phyloP scores from a whole-genome alignment of 768 basidiomycete species.

The Psilocybe tampanensis region DNA sequence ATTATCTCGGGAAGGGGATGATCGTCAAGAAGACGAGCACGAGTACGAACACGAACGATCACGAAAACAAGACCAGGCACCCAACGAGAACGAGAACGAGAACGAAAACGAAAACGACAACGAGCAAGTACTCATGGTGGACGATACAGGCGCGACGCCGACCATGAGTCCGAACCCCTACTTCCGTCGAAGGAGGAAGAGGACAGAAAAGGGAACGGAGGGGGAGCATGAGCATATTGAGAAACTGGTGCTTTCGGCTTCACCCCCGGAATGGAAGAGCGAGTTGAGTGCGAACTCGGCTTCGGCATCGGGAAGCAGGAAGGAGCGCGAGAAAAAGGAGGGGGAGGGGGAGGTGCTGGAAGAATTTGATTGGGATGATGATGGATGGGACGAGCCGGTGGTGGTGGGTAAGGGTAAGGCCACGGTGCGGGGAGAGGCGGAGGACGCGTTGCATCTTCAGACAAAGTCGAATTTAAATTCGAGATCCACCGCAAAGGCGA shows the following conservation, averaged over 20 bases:
- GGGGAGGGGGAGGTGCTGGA: not conserved
- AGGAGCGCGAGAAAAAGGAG: not conserved
- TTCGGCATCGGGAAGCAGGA: too few species aligned
- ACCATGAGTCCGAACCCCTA: conserved; percentile 52
- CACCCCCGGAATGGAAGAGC: not conserved
- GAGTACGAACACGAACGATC: too few species aligned
- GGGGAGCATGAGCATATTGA: conserved; percentile 1
- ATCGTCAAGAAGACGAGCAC: too few species aligned
- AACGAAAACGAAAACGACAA: conserved; percentile 16
- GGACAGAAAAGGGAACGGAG: too few species aligned
- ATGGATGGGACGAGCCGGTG: conserved; percentile 19
- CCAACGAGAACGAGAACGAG: too few species aligned
- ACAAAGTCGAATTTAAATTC: too few species aligned
- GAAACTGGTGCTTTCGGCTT: not conserved
- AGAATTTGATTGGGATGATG: conserved; percentile 23
- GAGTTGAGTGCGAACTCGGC: not conserved
- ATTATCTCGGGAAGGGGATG: too few species aligned
- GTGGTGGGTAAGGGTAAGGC: conserved; percentile 12
- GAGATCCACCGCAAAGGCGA: too few species aligned
- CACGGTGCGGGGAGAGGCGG: too few species aligned
- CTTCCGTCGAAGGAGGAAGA: conserved; percentile 36
- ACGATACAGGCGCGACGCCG: conserved; percentile 52
- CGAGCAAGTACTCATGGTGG: conserved; percentile 38
- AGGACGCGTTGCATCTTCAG: too few species aligned
- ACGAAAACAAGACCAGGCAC: too few species aligned